phyloP scores from a whole-genome alignment of 2,329 filamentous ascomycete species.

The Colletotrichum zoysiae region DNA sequence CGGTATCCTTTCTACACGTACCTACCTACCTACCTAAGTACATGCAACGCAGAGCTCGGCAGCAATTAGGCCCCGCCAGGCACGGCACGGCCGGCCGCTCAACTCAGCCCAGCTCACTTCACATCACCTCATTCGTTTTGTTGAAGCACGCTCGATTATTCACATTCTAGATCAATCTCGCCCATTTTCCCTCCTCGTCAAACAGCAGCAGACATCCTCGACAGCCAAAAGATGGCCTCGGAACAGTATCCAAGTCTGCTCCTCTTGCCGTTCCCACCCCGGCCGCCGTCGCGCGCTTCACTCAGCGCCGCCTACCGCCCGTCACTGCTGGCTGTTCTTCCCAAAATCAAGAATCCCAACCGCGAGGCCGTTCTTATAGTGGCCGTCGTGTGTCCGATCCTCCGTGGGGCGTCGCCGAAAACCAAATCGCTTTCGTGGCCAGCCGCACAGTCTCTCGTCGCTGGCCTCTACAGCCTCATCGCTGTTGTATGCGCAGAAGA shows the following conservation, averaged over 20 bases:
- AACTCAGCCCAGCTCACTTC: neutral
- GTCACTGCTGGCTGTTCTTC: constrained; percentile 67
- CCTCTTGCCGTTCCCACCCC: constrained; percentile 73
- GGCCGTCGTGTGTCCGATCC: constrained; percentile 73
- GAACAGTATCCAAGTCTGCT: constrained; percentile 63
- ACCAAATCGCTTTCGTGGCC: constrained; percentile 72
- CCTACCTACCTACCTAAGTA: too few species aligned
- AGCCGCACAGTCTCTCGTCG: constrained; percentile 79
- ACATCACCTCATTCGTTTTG: neutral
- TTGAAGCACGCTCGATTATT: neutral
- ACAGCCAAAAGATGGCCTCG: constrained; percentile 23
- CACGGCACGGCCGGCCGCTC: neutral
- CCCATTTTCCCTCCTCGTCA: neutral
- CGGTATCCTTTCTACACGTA: too few species aligned
- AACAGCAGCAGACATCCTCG: neutral
- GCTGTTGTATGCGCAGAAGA: constrained; percentile 77
- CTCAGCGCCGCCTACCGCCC: constrained; percentile 72
- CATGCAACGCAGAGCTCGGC: neutral
- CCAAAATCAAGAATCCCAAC: constrained; percentile 57
- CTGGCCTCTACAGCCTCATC: constrained; percentile 82
- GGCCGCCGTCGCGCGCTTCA: constrained; percentile 62
- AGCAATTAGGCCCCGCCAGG: neutral
- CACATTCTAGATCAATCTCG: neutral
- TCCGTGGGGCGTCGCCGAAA: constrained; percentile 63
- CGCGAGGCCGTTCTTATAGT: constrained; percentile 58